These are phyloP conservation scores for Tuber borchii DNA, from an alignment of 495 filamentous ascomycete species.

Conservation along the genomic window DNA sequence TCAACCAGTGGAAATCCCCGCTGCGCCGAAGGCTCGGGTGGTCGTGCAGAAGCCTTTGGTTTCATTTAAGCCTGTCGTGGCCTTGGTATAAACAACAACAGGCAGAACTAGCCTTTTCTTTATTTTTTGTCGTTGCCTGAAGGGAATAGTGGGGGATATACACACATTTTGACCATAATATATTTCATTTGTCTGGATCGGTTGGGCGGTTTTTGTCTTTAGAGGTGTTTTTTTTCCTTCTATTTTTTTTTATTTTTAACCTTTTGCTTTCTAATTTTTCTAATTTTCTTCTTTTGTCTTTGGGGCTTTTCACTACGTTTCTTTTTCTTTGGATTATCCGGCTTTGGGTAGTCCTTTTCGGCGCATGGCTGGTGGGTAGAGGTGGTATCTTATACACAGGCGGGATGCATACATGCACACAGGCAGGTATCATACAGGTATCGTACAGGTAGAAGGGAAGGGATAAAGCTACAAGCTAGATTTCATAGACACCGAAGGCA, in stretches of 20 bases:
- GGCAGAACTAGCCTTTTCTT: neutral
- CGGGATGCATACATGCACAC: neutral
- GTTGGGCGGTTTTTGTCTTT: conserved; percentile 5
- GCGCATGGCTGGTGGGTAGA: conserved; percentile 1
- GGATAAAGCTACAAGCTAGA: neutral
- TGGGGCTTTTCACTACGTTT: neutral
- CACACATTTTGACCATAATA: neutral
- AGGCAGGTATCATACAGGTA: neutral
- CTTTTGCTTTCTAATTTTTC: neutral
- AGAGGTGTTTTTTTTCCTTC: neutral
- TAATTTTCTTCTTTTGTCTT: neutral
- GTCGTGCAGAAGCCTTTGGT: neutral
- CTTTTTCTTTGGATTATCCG: neutral
- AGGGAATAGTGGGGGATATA: conserved; percentile 1
- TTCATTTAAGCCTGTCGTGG: neutral
- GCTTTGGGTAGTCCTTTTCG: neutral
- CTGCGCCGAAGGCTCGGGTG: neutral
- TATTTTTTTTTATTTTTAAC: neutral
- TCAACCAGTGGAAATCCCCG: neutral
- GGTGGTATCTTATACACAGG: neutral
- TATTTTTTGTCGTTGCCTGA: neutral
- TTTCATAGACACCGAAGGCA: neutral
- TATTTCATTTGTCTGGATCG: neutral
- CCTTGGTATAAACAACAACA: neutral
- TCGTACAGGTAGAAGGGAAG: neutral